Evolutionary conservation across 2,329 filamentous ascomycete genomes (phyloP).

Genomic region (Exophiala sp.): DNA sequence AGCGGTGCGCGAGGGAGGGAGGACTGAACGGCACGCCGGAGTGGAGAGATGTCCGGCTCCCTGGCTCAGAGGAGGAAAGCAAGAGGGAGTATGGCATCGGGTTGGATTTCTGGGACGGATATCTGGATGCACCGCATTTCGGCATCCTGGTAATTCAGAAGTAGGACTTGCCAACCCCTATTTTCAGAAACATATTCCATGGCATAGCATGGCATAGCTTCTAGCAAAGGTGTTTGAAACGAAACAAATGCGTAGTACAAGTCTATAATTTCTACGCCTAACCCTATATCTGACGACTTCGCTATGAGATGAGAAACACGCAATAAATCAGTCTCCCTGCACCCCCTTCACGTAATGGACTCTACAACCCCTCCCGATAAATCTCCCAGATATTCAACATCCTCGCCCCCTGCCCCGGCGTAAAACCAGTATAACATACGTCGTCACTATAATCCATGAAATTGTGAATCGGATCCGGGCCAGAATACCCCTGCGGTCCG

Average conservation of each 20-base stretch:
- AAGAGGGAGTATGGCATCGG: conserved; percentile 2
- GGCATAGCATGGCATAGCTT: too few species aligned
- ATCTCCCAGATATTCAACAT: conserved; percentile 53
- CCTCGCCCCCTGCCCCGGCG: conserved; percentile 46
- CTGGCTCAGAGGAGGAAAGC: conserved; percentile 9
- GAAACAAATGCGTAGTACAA: too few species aligned
- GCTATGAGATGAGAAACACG: too few species aligned
- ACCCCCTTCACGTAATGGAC: too few species aligned
- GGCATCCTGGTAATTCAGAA: conserved; percentile 11
- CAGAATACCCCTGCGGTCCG: conserved; percentile 32
- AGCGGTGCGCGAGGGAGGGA: conserved; percentile 11
- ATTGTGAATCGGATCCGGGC: conserved; percentile 54
- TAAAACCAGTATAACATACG: conserved; percentile 54
- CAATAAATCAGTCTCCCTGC: too few species aligned
- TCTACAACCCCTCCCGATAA: conserved; percentile 33
- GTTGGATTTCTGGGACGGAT: conserved; percentile 14
- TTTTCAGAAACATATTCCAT: too few species aligned
- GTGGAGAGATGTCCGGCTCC: conserved; percentile 10
- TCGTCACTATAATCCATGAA: conserved; percentile 60
- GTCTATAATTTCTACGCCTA: too few species aligned
- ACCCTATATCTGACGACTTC: too few species aligned
- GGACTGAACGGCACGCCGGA: conserved; percentile 14
- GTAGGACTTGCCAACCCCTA: not conserved
- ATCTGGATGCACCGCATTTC: conserved; percentile 8
- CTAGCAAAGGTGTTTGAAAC: too few species aligned